A percentile compares a stretch with the other conserved stretches of the same genome.
phyloP scores from a whole-genome alignment of 108 stramenopile species.

The Cyclostephanos tholiformis region DNA sequence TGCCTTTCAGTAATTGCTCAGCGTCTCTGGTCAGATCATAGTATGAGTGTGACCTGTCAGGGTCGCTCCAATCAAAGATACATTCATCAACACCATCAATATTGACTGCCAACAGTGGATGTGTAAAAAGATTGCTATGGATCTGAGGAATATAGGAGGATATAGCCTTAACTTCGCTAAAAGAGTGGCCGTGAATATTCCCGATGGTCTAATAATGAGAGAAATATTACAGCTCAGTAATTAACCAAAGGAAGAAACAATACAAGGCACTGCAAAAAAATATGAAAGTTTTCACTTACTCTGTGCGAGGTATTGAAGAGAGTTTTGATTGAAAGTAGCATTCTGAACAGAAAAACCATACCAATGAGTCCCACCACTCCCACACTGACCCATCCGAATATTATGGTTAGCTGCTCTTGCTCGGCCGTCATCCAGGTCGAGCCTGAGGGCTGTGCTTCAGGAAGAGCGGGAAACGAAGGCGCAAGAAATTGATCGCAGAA shows the following conservation, averaged over 20 bases:
- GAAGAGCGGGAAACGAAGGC: slow-evolving; percentile 59
- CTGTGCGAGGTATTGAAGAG: slow-evolving; percentile 42
- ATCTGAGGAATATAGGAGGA: slow-evolving; percentile 78
- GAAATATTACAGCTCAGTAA: not conserved
- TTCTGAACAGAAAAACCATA: slow-evolving; percentile 33
- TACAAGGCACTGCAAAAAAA: not conserved
- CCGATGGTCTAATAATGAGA: slow-evolving; percentile 31
- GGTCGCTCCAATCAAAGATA: slow-evolving; percentile 80
- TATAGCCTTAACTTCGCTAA: slow-evolving; percentile 44
- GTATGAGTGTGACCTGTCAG: slow-evolving; percentile 58
- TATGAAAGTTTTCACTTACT: slow-evolving; percentile 15
- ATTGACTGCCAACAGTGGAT: slow-evolving; percentile 77
- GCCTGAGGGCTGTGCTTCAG: slow-evolving; percentile 50
- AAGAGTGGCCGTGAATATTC: slow-evolving; percentile 32
- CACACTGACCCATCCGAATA: slow-evolving; percentile 67
- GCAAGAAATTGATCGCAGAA: slow-evolving; percentile 50
- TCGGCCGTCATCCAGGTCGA: slow-evolving; percentile 76
- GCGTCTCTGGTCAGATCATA: slow-evolving; percentile 84
- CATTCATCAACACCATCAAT: slow-evolving; percentile 62
- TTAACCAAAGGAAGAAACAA: not conserved
- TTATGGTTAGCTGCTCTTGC: slow-evolving; percentile 62
- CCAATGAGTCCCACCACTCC: slow-evolving; percentile 43
- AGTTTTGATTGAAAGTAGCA: slow-evolving; percentile 24
- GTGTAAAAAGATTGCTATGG: slow-evolving; percentile 56
- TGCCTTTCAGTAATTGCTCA: slow-evolving; percentile 46